phyloP scores from a whole-genome alignment of 495 filamentous ascomycete genomes.

The Penicillium crystallinum region DNA sequence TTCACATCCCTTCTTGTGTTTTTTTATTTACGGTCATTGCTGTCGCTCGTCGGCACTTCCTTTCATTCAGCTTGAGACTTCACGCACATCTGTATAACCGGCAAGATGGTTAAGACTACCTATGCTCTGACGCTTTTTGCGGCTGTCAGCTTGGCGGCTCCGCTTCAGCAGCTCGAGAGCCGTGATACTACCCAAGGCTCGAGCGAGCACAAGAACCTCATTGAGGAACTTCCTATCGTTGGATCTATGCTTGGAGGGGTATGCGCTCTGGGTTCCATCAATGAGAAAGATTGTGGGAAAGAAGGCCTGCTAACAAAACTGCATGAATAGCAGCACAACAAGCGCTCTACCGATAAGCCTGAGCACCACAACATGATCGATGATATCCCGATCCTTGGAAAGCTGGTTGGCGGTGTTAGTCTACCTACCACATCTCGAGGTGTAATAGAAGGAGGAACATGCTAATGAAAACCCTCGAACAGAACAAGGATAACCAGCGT shows the following conservation, averaged over 20 bases:
- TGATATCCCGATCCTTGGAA: neutral
- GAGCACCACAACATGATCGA: constrained; percentile 4
- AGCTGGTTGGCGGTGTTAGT: neutral
- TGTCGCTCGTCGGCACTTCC: constrained; percentile 23
- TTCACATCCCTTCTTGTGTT: constrained; percentile 5
- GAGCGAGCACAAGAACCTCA: neutral
- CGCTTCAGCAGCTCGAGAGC: constrained; percentile 6
- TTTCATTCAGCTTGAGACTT: constrained; percentile 8
- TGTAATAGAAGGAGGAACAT: neutral
- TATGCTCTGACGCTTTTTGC: constrained; percentile 23
- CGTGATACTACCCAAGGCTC: neutral
- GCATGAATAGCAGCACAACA: neutral
- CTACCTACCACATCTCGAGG: neutral
- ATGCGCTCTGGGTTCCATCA: neutral
- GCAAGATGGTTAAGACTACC: constrained; percentile 26
- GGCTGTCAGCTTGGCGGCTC: constrained; percentile 22
- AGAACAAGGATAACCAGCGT: constrained; percentile 9
- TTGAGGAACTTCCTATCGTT: constrained; percentile 2
- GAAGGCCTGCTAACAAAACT: neutral
- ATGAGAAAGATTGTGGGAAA: neutral
- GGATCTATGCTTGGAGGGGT: neutral
- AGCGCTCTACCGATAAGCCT: neutral
- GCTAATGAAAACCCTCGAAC: neutral
- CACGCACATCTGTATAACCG: neutral
- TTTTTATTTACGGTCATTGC: neutral